Evolutionary conservation across 2,329 filamentous ascomycete species (phyloP), one percentile per base, ranked within the genome.

Genomic region (Periconia sp.): DNA sequence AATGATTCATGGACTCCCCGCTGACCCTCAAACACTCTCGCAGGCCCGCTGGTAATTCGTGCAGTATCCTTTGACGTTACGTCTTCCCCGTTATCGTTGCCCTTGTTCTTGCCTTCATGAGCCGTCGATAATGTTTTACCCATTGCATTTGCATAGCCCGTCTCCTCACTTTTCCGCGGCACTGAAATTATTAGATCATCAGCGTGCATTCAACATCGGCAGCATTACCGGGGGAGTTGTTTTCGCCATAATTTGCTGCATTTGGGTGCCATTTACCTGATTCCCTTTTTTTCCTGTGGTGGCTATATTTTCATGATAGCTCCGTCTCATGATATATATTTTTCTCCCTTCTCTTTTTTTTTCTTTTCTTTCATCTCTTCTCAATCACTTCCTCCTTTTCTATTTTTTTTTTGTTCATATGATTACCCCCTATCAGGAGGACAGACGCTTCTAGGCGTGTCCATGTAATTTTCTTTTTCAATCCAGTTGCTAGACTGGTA

Each of bases 21-120:
- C 23, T 27, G 8, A 27, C 23, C 23, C 3, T 8, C 23, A 27
- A 27, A 3, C 23, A 9, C 17, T 15, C 7, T 33, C 19, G 45
- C 43, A 72, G 69, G 68, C 65, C 65, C 15, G 64, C 65, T 17
- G 66, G 69, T 46, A 69, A 60, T 44, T 53, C 65, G 30, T 72
- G 69, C 56, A 70, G 60, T 43, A 71, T 72, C 60, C 60, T 72
- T 41, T 72, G 68, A 72, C 69, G 71, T 50, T 45, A 60, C 41
- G 58, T 63, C 27, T 56, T 56, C 42, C 51, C 68, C 35, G 40
- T 70, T 40, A 51, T 63, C 30, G 53, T 71, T 30, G 53, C 57
- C 48, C 43, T 67, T 42, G 59, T 63, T 19, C 30, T 62, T 14
- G 37, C 47, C 14, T 47, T 59, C 31, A 58, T 57, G 45, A 20